Evolutionary conservation across 805 yeast genomes (phyloP), one percentile per base, ranked within the genome.

Genomic region (Monosporozyma unispora): DNA sequence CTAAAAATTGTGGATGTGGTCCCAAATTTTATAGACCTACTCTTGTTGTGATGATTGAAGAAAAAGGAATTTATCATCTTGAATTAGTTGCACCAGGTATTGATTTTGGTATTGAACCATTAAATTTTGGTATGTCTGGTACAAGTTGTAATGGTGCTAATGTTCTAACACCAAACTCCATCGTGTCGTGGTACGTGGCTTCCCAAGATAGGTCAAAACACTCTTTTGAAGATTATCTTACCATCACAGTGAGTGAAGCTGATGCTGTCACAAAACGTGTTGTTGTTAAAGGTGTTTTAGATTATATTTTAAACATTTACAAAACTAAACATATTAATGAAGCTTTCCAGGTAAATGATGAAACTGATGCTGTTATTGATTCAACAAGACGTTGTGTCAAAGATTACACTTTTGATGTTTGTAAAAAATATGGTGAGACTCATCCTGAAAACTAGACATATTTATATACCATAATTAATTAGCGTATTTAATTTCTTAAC

Each of bases 231-330:
- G 76, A 73, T 57, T 62, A 66, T 48, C 52, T 73, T 69, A 70
- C 67, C 2, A 52, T 72, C 21, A 61, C 73, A 0, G 40, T 71
- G 18, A 69, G 72, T 49, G 74, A 72, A 50, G 64, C 74, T 0
- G 75, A 71, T 52, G 45, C 63, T 4, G 66, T 63, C 48, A 66
- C 70, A 18, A 64, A 68, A 51, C 52, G 70, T 10, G 53, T 71
- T 12, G 62, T 67, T 40, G 48, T 72, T 37, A 63, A 57, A 41
- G 74, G 74, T 47, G 59, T 73, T 4, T 47, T 71, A 25, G 63
- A 69, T 52, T 71, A 68, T 57, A 57, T 71, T 9, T 49, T 66
- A 28, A 68, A 67, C 6, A 54, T 68, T 39, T 70, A 68, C 18
- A 35, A 18, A 4, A 11, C 2, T 6, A 33, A 31, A 3, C 18